phyloP scores from a whole-genome alignment of 1,284 basidiomycete genomes.

The Malassezia slooffiae region DNA sequence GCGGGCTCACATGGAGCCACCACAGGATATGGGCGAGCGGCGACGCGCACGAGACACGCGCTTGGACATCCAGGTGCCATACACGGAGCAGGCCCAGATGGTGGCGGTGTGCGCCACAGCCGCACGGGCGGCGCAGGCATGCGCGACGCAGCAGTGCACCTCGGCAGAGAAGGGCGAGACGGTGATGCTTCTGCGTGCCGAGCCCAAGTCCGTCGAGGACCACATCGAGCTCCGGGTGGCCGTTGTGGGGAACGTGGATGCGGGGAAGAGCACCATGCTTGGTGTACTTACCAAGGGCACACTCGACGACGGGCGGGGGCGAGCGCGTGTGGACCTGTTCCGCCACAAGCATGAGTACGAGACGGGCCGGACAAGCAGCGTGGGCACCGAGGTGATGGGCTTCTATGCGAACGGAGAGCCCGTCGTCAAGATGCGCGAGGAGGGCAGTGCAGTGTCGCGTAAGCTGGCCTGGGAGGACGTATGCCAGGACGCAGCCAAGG shows the following conservation, averaged over 20 bases:
- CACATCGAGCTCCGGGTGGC: slow-evolving; percentile 74
- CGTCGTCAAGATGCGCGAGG: slow-evolving; percentile 19
- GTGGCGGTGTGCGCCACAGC: background rate
- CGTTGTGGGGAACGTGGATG: slow-evolving; percentile 74
- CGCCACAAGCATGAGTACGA: slow-evolving; percentile 96
- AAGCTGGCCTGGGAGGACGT: slow-evolving; percentile 73
- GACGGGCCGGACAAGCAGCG: slow-evolving; percentile 82
- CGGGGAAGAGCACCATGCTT: slow-evolving; percentile 85
- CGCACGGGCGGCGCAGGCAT: background rate
- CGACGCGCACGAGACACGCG: background rate
- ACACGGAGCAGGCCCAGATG: background rate
- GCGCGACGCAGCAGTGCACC: background rate
- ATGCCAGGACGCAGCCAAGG: slow-evolving; percentile 77
- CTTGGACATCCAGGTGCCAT: background rate
- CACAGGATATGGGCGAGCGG: too few species aligned
- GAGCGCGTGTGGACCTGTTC: slow-evolving; percentile 82
- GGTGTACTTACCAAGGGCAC: slow-evolving; percentile 65
- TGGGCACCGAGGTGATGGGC: slow-evolving; percentile 76
- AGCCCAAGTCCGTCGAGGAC: slow-evolving; percentile 34
- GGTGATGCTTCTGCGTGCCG: slow-evolving; percentile 17
- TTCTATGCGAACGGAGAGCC: slow-evolving; percentile 30
- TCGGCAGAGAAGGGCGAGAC: slow-evolving; percentile 12
- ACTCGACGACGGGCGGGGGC: slow-evolving; percentile 86
- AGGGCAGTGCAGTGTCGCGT: slow-evolving; percentile 20
- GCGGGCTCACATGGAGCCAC: background rate